Base-by-base conservation (phyloP, 768 basidiomycete species). In the Dacryopinax spathularia region DNA sequence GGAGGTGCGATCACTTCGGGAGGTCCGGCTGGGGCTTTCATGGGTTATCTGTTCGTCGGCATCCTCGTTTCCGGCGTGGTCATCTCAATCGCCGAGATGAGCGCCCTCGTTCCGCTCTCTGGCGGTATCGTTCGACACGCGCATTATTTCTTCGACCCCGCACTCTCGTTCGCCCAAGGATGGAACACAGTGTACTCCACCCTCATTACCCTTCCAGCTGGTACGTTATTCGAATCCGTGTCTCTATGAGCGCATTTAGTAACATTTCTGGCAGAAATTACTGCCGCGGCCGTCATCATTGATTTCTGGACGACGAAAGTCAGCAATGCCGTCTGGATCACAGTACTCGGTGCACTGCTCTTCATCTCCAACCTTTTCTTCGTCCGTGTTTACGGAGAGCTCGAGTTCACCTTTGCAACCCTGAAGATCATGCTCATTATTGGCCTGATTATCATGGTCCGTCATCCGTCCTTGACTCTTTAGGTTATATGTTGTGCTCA, bases 251-350 rank as follows among this genome's bases (percentile, higher is more conserved):
- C n/a, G 36, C n/a, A n/a, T 37, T 22, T 7, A 44, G 25, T 56
- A 1, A 56, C 22, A 63, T 62, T 22, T 39, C 65, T 1, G 0
- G 29, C 31, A 59, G 88, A 89, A 74, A 79, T 91, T 62, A 83
- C 84, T 1, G 88, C 88, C 1, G 83, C 86, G 9, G 79, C 82
- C 15, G 79, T 90, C 60, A 72, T 91, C 10, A 76, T 90, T 63
- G 77, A 81, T 5, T 89, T 84, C 75, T 90, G 88, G 88, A 84
- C 87, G 66, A 65, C 43, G 27, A 65, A 66, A n/a, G 66, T 69
- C 20, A 72, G 69, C 63, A 70, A 69, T 31, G 73, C 68, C 67
- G 75, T 72, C 33, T 75, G 73, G 72, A 70, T 75, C 36, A 61
- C 63, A 16, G 62, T 69, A 20, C 63, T 64, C 18, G 62, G 61